These are phyloP conservation scores for Linnemannia exigua DNA, from an alignment of 192 early-diverging fungal species.

Conservation along the genomic window DNA sequence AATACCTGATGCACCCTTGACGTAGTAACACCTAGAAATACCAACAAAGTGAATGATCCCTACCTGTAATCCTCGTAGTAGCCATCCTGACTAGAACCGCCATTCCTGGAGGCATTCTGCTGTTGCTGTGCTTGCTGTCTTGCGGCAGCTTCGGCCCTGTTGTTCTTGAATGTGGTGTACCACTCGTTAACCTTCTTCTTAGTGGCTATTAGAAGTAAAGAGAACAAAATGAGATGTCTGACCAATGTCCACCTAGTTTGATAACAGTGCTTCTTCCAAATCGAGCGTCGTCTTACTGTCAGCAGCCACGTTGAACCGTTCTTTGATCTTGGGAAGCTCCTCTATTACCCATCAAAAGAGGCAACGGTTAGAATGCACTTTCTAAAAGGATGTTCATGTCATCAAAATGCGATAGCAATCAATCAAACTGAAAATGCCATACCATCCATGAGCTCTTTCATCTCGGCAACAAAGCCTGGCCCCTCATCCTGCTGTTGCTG, in stretches of 20 bases:
- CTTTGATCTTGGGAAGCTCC: constrained; percentile 71
- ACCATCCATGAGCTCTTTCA: constrained; percentile 60
- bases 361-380: background rate
- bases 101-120: background rate
- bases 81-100: background rate
- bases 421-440: background rate
- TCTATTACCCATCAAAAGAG: constrained; percentile 33
- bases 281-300: constrained; percentile 57
- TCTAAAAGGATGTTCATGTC: background rate
- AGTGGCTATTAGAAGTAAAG: constrained; percentile 55
- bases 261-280: background rate
- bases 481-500: constrained; percentile 59
- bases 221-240: background rate
- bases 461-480: constrained; percentile 40
- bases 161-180: constrained; percentile 67
- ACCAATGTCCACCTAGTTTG: background rate
- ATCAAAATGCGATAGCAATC: too few relatives aligned
- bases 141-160: constrained; percentile 39
- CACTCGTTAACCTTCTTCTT: constrained; percentile 71
- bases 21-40: background rate
- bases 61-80: background rate
- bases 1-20: background rate
- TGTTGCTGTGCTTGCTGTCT: constrained; percentile 13
- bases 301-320: constrained; percentile 66
- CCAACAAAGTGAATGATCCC: background rate